phyloP scores from a whole-genome alignment of 192 early-diverging fungal species.

The Chytriomyces hyalinus region DNA sequence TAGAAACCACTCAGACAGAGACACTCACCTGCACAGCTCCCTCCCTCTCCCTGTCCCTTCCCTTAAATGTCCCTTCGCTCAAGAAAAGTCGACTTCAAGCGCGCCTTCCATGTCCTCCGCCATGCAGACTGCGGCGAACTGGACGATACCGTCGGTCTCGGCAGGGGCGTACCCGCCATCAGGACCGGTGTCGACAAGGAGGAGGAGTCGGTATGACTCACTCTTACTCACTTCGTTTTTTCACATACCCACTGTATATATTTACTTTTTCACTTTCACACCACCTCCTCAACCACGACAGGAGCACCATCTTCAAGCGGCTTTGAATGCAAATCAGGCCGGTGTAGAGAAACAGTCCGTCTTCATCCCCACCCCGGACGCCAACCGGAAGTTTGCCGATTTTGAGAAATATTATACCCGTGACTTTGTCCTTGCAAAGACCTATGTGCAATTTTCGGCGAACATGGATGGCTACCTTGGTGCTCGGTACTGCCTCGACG shows the following conservation, averaged over 20 bases:
- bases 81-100: conserved; percentile 88
- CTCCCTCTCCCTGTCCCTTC: too few species aligned
- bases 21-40: too few species aligned
- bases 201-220: neutral
- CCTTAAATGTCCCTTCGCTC: conserved; percentile 43
- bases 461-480: conserved; percentile 87
- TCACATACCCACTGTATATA: neutral
- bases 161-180: conserved; percentile 66
- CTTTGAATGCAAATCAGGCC: conserved; percentile 76
- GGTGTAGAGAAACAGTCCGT: conserved; percentile 65
- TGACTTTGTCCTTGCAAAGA: conserved; percentile 73
- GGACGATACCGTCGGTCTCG: conserved; percentile 74
- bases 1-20: too few species aligned
- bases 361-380: conserved; percentile 92
- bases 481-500: conserved; percentile 88
- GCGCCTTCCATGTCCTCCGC: conserved; percentile 79
- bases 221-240: neutral
- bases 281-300: conserved; percentile 33
- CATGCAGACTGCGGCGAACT: conserved; percentile 84
- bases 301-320: conserved; percentile 95
- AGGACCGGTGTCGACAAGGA: conserved; percentile 60
- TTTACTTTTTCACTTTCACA: too few species aligned
- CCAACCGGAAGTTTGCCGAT: conserved; percentile 68
- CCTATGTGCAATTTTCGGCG: conserved; percentile 84
- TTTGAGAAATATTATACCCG: conserved; percentile 72